phyloP scores from a whole-genome alignment of 2,329 filamentous ascomycete species.

The Plectosphaerella cucumerina region DNA sequence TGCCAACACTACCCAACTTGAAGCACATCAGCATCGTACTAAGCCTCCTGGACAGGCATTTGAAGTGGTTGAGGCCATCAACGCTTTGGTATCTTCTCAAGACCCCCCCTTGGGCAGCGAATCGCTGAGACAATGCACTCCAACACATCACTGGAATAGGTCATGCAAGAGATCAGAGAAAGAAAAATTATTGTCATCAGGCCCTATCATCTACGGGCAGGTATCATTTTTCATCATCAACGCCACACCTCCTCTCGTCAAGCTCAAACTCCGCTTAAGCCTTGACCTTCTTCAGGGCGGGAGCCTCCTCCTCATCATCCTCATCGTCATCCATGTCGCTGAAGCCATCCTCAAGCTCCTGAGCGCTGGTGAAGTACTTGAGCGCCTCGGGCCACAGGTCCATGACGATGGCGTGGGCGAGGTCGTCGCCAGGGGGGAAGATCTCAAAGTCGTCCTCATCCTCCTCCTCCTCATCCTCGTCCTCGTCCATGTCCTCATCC shows the following conservation, averaged over 20 bases:
- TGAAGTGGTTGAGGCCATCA: too few relatives aligned
- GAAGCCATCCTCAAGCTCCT: constrained; percentile 58
- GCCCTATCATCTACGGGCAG: too few relatives aligned
- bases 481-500: constrained; percentile 53
- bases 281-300: background rate
- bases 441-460: constrained; percentile 72
- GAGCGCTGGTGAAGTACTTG: constrained; percentile 80
- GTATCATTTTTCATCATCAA: constrained; percentile 6
- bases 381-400: constrained; percentile 87
- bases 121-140: too few relatives aligned
- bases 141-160: too few relatives aligned
- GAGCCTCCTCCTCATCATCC: constrained; percentile 48
- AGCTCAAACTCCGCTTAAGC: constrained; percentile 28
- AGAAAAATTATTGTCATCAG: too few relatives aligned
- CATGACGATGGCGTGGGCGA: constrained; percentile 77
- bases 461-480: constrained; percentile 57
- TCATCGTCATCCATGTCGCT: constrained; percentile 68
- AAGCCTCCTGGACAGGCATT: too few relatives aligned
- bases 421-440: constrained; percentile 80
- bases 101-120: background rate
- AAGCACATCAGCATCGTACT: too few relatives aligned
- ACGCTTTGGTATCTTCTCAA: too few relatives aligned
- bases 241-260: constrained; percentile 38
- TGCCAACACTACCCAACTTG: too few relatives aligned
- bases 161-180: too few relatives aligned